phyloP scores from a whole-genome alignment of 2,329 filamentous ascomycete species.

The Beauveria bassiana region DNA sequence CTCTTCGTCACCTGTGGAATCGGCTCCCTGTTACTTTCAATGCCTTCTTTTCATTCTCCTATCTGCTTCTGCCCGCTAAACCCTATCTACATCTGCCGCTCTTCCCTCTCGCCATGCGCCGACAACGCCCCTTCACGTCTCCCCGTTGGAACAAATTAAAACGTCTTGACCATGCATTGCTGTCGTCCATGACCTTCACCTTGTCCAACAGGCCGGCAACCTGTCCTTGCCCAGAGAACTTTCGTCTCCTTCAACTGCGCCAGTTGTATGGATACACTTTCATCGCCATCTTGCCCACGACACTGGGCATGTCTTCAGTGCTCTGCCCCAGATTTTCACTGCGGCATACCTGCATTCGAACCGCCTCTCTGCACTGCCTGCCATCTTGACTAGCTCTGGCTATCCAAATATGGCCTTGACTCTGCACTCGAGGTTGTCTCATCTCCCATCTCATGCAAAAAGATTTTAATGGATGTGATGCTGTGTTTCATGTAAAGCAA shows the following conservation, averaged over 20 bases:
- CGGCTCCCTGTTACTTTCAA: neutral
- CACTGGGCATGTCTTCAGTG: neutral
- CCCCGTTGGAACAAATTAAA: neutral
- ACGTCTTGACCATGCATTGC: neutral
- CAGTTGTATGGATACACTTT: neutral
- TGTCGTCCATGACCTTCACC: neutral
- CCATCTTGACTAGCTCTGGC: conserved; percentile 4
- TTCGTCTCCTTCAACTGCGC: conserved; percentile 1
- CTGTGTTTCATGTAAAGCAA: conserved; percentile 9
- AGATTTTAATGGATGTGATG: conserved; percentile 5
- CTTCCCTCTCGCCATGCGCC: neutral
- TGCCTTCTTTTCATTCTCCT: neutral
- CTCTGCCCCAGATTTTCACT: neutral
- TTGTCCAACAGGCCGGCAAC: conserved; percentile 4
- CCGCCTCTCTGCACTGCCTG: neutral
- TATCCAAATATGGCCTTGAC: conserved; percentile 5
- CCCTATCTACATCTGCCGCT: conserved; percentile 1
- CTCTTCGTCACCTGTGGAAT: neutral
- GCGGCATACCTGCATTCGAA: neutral
- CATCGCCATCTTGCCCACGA: neutral
- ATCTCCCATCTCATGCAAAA: conserved; percentile 6
- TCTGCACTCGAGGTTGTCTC: neutral
- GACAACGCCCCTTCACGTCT: neutral
- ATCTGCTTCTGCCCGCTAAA: neutral
- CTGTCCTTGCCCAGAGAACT: neutral